A percentile compares a stretch with the other conserved stretches of the same genome.
Evolutionary conservation across 1,284 basidiomycete genomes (phyloP).

Genomic region (Chondrostereum purpureum): DNA sequence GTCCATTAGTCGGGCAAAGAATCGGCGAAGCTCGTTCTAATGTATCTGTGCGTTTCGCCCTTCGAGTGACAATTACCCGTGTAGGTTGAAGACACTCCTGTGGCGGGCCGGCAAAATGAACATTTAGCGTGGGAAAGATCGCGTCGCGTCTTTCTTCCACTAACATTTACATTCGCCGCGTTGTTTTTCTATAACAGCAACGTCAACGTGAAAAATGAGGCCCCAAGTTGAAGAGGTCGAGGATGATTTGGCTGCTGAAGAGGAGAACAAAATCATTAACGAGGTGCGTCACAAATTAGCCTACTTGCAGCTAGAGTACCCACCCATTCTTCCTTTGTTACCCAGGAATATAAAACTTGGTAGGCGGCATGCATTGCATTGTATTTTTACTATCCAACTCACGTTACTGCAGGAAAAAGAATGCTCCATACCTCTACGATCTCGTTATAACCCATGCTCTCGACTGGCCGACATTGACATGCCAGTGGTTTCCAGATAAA

Average conservation of each 20-base stretch:
- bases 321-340: too few species aligned
- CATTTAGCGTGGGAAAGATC: neutral
- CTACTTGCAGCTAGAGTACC: constrained; percentile 7
- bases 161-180: neutral
- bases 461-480: constrained; percentile 97
- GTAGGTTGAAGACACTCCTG: too few species aligned
- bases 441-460: constrained; percentile 96
- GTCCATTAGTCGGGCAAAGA: too few species aligned
- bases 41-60: too few species aligned
- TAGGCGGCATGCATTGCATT: constrained; percentile 22
- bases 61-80: too few species aligned
- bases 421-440: constrained; percentile 96
- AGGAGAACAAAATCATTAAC: constrained; percentile 88
- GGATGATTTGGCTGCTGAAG: constrained; percentile 74
- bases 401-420: constrained; percentile 78
- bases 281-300: constrained; percentile 51
- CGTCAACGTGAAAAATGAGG: constrained; percentile 38
- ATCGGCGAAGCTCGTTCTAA: too few species aligned
- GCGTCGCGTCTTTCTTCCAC: neutral
- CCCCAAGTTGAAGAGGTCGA: constrained; percentile 70
- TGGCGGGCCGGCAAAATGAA: neutral
- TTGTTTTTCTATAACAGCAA: too few species aligned
- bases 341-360: constrained; percentile 81
- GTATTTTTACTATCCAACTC: constrained; percentile 9
- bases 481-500: constrained; percentile 98